Base-by-base conservation (phyloP, 1,139 yeast species). In the Nematodospora anomalae region DNA sequence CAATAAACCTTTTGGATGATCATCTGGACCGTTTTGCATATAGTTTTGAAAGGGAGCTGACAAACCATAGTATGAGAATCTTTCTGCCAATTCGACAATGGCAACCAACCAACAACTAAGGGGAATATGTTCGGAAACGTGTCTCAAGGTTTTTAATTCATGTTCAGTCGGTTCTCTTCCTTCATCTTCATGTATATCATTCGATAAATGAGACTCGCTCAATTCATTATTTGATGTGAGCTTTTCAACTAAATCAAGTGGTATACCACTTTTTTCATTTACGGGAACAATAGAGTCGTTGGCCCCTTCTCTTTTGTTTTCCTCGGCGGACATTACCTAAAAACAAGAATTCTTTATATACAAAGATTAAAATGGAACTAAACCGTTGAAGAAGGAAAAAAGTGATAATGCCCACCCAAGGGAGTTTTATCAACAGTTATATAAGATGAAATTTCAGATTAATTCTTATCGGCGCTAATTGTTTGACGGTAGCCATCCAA, bases 31-130 rank as follows among this genome's bases (percentile, higher is more conserved):
- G 44, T 71, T 57, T 59, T 83, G 88, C 80, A 84, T 81, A 58
- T 84, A 85, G 63, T 86, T 85, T 60, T 80, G 83, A 65, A 85
- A 79, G 14, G 88, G 83, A 43, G 86, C 83, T 33, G 82, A 71
- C 41, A 84, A 67, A 53, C 95, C 94, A 52, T 85, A 86, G 68
- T 80, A 86, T n/a, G 92, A 74, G 58, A 86, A 86, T 51, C 95
- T 76, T 61, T 86, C 95, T 28, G 90, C 79, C 46, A 86, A 76
- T 60, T 86, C 95, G 28, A 86, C 86, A 34, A 84, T 46, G 24
- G 92, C 89, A 35, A 86, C 85, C 41, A 83, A 69, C 80, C 85
- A 86, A 48, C 86, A 80, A 32, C 67, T 54, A 18, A 57, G 29
- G 18, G 76, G 76, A 38, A 70, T 67, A 14, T 41, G 44, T 38